Conservation (phyloP, 768 basidiomycete genomes). For the Mycena chlorophos region DNA sequence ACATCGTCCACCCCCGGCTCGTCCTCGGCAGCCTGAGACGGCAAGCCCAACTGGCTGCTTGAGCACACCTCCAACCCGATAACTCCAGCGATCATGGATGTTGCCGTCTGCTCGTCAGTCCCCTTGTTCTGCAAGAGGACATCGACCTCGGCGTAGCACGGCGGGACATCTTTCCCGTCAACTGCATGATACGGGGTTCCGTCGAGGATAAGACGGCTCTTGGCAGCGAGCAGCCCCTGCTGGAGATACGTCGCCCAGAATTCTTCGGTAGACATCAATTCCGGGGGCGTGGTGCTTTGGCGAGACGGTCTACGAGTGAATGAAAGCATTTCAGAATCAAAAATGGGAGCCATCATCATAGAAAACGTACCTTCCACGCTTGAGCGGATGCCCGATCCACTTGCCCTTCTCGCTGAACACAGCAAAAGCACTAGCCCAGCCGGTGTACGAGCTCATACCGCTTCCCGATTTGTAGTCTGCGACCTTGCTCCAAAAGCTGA, state of each 20-base stretch:
- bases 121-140: constrained; percentile 25
- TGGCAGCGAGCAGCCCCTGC: too few relatives aligned
- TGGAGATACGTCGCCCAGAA: constrained; percentile 2
- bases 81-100: constrained; percentile 27
- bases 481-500: not conserved
- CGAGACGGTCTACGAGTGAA: not conserved
- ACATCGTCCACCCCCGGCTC: not conserved
- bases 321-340: not conserved
- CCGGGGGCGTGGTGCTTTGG: not conserved
- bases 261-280: not conserved
- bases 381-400: constrained; percentile 9
- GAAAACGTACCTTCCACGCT: not conserved
- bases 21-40: too few relatives aligned
- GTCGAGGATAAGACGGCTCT: too few relatives aligned
- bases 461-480: constrained; percentile 13
- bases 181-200: not conserved
- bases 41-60: not conserved
- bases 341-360: not conserved
- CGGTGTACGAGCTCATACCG: constrained; percentile 4
- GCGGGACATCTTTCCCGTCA: not conserved
- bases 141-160: constrained; percentile 17
- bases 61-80: constrained; percentile 17
- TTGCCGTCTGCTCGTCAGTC: constrained; percentile 15
- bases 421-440: constrained; percentile 21
- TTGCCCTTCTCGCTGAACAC: constrained; percentile 14